phyloP scores from a whole-genome alignment of 192 early-diverging fungal genomes.

The Borealophlyctis nickersoniae region DNA sequence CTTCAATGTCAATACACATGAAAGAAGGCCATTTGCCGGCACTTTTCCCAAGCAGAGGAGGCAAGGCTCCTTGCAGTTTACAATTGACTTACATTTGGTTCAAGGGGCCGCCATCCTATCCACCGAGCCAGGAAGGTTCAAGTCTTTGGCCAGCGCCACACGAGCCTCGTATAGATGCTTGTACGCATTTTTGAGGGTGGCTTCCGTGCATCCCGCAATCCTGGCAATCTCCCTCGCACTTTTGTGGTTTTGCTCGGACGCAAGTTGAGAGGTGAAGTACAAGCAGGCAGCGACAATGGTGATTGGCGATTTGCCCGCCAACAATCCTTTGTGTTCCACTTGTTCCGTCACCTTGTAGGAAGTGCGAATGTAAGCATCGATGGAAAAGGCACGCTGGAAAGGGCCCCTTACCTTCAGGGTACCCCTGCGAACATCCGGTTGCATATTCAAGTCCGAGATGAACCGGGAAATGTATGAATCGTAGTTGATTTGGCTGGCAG shows the following conservation, averaged over 20 bases:
- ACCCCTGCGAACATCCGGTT: too few relatives aligned
- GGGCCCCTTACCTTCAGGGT: too few relatives aligned
- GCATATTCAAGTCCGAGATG: too few relatives aligned
- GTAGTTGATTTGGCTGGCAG: conserved; percentile 51
- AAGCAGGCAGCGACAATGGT: conserved; percentile 90
- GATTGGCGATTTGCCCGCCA: conserved; percentile 89
- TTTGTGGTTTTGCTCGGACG: conserved; percentile 52
- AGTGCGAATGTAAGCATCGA: conserved; percentile 3
- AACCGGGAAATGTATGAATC: conserved; percentile 59
- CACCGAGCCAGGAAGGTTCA: conserved; percentile 16
- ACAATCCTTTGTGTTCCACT: conserved; percentile 74
- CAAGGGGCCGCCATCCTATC: conserved; percentile 13
- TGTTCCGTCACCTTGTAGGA: conserved; percentile 45
- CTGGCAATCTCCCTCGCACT: conserved; percentile 75
- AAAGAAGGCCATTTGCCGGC: too few relatives aligned
- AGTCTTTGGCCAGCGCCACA: conserved; percentile 37
- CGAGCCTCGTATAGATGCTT: conserved; percentile 44
- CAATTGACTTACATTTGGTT: conserved; percentile 7
- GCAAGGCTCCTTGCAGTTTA: too few relatives aligned
- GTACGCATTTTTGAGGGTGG: conserved; percentile 81
- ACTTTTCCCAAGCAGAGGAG: too few relatives aligned
- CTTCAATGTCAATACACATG: too few relatives aligned
- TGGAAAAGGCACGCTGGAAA: not conserved
- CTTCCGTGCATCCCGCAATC: conserved; percentile 88
- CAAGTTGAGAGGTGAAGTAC: conserved; percentile 78